Base-by-base conservation (phyloP, 208 protist species). In the Kentomonas sorsogonicus region DNA sequence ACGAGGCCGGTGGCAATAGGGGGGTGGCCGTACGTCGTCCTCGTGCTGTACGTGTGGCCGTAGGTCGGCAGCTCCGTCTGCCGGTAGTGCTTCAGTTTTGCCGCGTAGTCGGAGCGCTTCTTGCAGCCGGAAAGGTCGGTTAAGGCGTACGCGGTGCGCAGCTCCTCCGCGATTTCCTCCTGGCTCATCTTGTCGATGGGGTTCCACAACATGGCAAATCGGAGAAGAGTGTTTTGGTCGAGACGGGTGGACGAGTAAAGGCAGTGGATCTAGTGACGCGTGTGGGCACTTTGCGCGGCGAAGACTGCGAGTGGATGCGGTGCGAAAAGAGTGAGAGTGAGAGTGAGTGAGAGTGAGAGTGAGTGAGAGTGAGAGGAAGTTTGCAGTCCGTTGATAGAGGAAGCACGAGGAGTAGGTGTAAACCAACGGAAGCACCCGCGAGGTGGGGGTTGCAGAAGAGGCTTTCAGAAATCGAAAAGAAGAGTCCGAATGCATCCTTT, bases 1-100 rank as follows among this genome's bases (percentile, higher is more conserved):
- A 98, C 86, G 31, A 94, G 44, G 7, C 83, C 87, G 20, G 67
- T 85, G 2, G 82, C 82, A 41, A 69, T 74, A 54, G 75, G 34
- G 25, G 55, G 60, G 60, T 94, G 91, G 39, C 87, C 84, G 29
- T 88, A 67, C 53, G 77, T 53, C 25, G 91, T 61, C 20, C 88
- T 44, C 25, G 55, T 39, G n/a, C 83, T 84, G 66, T 94, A 94
- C 11, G 38, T 25, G 3, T 79, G 61, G n/a, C 79, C 79, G 56
- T 83, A 52, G 45, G 64, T 72, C 39, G 66, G 47, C 41, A 50
- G 64, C 18, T 45, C 46, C 15, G 62, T 66, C 15, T 77, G 54
- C 10, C 82, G 80, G 40, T 64, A 60, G 11, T 41, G 62, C 38
- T 64, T 34, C 22, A 94, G 72, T 61, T 88, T 86, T 30, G 53